Percentiles rank a stretch among this genome's conserved stretches.
These are phyloP conservation scores for Rhododendron ferrugineum DNA, from an alignment of 148 eudicot species.

Conservation along the genomic window DNA sequence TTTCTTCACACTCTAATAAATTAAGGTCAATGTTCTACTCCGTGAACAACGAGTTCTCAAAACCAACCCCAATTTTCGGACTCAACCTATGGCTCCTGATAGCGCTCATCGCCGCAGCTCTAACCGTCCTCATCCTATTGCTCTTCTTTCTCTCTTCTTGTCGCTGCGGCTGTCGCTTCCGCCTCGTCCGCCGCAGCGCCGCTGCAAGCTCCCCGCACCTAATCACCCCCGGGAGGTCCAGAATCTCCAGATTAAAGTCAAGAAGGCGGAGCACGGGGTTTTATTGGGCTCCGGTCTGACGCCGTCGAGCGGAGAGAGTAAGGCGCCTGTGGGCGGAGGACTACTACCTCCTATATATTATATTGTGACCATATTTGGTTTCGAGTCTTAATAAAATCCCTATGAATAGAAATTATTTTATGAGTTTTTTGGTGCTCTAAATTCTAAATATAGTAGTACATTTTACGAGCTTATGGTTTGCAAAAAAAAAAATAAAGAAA, in stretches of 20 bases:
- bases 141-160: slow-evolving; percentile 63
- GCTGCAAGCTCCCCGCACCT: slow-evolving; percentile 14
- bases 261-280: slow-evolving; percentile 76
- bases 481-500: no score
- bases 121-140: slow-evolving; percentile 72
- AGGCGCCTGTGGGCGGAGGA: slow-evolving; percentile 32
- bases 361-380: no score
- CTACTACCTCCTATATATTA: slow-evolving; percentile 23
- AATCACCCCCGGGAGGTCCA: slow-evolving; percentile 50
- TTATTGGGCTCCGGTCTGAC: slow-evolving; percentile 58
- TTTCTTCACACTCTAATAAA: neutral
- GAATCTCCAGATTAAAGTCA: slow-evolving; percentile 48
- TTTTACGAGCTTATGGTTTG: no score
- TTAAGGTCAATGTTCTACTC: slow-evolving; percentile 43
- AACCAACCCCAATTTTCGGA: slow-evolving; percentile 86
- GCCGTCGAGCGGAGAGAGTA: slow-evolving; percentile 74
- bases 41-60: slow-evolving; percentile 70
- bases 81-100: slow-evolving; percentile 76
- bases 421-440: no score
- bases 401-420: no score
- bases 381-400: no score
- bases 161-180: slow-evolving; percentile 42
- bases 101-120: slow-evolving; percentile 77
- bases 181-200: neutral
- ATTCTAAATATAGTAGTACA: no score